Conservation (phyloP, 441 rosid species). For the Aquilaria agallochum region DNA sequence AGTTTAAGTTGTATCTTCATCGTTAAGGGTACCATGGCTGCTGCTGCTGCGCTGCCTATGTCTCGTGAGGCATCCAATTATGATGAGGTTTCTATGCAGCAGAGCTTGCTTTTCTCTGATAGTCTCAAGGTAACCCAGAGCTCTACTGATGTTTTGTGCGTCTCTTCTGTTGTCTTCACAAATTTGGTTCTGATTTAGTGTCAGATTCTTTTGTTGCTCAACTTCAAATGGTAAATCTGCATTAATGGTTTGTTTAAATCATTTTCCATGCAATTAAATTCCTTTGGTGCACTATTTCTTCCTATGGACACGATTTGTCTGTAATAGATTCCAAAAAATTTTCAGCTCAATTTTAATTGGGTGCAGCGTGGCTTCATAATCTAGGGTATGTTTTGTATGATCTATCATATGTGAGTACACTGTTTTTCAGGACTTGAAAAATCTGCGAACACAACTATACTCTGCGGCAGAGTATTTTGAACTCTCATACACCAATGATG, state of each 20-base stretch:
- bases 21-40: constrained; percentile 50
- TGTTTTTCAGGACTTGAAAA: constrained; percentile 73
- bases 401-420: no score
- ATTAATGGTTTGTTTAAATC: constrained; percentile 4
- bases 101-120: constrained; percentile 87
- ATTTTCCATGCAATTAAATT: neutral
- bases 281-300: neutral
- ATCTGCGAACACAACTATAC: constrained; percentile 73
- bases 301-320: no score
- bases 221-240: neutral
- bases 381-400: no score
- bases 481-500: constrained; percentile 73
- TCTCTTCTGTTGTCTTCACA: no score
- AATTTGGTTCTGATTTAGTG: no score
- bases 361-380: no score
- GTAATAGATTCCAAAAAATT: no score
- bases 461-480: constrained; percentile 98
- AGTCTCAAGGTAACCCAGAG: constrained; percentile 65
- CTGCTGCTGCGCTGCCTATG: constrained; percentile 40
- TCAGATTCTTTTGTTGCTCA: neutral
- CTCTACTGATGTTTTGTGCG: no score
- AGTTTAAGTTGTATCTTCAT: constrained; percentile 21
- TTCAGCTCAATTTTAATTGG: no score
- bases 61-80: constrained; percentile 63
- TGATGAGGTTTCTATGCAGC: constrained; percentile 84